These are phyloP conservation scores for Penicillium sp. DNA, from an alignment of 2,329 filamentous ascomycete genomes.

Conservation along the genomic window DNA sequence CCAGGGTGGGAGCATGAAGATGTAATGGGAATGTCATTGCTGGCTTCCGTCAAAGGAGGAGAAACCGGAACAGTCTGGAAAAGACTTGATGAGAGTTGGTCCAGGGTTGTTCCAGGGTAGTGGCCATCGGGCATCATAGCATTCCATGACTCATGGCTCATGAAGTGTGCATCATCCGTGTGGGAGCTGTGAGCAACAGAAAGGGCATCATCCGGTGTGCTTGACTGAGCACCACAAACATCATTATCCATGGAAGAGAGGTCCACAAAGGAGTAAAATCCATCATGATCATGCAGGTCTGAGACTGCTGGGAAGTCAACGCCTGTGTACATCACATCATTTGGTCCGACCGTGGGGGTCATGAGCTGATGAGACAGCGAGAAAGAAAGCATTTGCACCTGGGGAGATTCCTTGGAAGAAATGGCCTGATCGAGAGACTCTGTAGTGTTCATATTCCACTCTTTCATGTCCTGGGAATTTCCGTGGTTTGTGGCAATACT, in stretches of 20 bases:
- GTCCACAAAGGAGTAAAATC: slow-evolving; percentile 43
- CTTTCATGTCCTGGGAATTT: slow-evolving; percentile 37
- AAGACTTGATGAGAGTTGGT: slow-evolving; percentile 36
- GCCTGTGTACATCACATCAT: slow-evolving; percentile 41
- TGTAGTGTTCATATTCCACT: slow-evolving; percentile 41
- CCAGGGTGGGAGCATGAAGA: slow-evolving; percentile 41
- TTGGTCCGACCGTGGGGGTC: slow-evolving; percentile 38
- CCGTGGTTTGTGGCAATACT: slow-evolving; percentile 36
- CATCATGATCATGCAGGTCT: slow-evolving; percentile 39
- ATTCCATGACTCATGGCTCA: slow-evolving; percentile 37
- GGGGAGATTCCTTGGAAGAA: slow-evolving; percentile 40
- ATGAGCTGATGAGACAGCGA: slow-evolving; percentile 43
- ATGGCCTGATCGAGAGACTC: slow-evolving; percentile 42
- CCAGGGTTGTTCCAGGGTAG: slow-evolving; percentile 36
- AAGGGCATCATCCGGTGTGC: slow-evolving; percentile 39
- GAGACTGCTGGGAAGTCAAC: slow-evolving; percentile 40
- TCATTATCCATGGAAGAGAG: slow-evolving; percentile 45
- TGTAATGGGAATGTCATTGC: slow-evolving; percentile 42
- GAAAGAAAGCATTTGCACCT: slow-evolving; percentile 45
- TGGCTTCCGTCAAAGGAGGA: slow-evolving; percentile 44
- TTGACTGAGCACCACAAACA: slow-evolving; percentile 33
- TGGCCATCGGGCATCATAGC: slow-evolving; percentile 36
- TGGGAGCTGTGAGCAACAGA: slow-evolving; percentile 41
- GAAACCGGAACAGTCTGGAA: slow-evolving; percentile 43
- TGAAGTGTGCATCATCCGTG: slow-evolving; percentile 38